phyloP scores from a whole-genome alignment of 176 grass and related monocot species.

The Aegilops tauschii region DNA sequence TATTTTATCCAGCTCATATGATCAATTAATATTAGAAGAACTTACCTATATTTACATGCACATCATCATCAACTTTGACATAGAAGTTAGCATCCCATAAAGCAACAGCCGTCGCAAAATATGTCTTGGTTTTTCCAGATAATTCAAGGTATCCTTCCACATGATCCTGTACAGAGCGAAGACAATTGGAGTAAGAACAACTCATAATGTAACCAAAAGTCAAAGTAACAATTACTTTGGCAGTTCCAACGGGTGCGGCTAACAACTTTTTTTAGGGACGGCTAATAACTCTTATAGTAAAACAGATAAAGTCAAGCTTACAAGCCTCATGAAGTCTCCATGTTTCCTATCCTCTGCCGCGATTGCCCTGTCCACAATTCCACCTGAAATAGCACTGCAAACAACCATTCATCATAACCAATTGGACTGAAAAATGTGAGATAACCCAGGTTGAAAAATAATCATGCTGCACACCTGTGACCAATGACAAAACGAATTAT shows the following conservation, averaged over 20 bases:
- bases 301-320: conserved; percentile 31
- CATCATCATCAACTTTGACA: conserved; percentile 87
- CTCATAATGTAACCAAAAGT: background rate
- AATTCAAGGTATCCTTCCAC: conserved; percentile 93
- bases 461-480: conserved; percentile 60
- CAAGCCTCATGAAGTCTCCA: conserved; percentile 81
- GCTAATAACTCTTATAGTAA: background rate
- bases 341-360: conserved; percentile 87
- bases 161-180: conserved; percentile 67
- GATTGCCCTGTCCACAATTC: conserved; percentile 78
- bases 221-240: background rate
- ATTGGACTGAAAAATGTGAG: background rate
- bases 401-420: background rate
- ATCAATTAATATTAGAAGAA: background rate
- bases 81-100: conserved; percentile 95
- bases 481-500: conserved; percentile 92
- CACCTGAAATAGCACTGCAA: conserved; percentile 82
- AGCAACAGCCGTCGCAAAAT: conserved; percentile 85
- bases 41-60: conserved; percentile 95
- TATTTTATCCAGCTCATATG: background rate
- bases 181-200: background rate
- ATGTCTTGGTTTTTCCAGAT: conserved; percentile 83
- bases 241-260: background rate
- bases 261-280: background rate
- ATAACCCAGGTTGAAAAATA: background rate